Base-by-base conservation (phyloP, 768 basidiomycete species). In the Cystobasidiopsis lactophilus region DNA sequence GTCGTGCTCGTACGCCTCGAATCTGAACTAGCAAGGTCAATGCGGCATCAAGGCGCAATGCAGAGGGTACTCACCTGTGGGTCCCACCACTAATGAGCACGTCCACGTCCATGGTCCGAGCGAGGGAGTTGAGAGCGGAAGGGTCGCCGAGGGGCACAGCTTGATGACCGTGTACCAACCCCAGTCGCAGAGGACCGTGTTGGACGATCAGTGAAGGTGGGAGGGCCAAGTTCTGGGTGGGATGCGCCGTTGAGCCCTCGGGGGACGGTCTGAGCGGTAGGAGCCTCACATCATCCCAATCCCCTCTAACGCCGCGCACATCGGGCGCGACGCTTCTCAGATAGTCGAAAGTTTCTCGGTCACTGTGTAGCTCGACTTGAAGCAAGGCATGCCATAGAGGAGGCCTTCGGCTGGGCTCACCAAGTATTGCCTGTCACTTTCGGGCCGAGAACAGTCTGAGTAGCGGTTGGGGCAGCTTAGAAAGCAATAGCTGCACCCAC, bases 391-490 rank as follows among this genome's bases (percentile, higher is more conserved):
- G n/a, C n/a, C n/a, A n/a, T n/a, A n/a, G n/a, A n/a, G n/a, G n/a
- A n/a, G n/a, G n/a, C n/a, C n/a, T n/a, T n/a, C n/a, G n/a, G n/a
- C n/a, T n/a, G n/a, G n/a, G n/a, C n/a, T n/a, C n/a, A n/a, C n/a
- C 85, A 89, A 23, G 95, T 80, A 65, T 96, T 96, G 44, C 93
- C 93, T 0, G 91, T 96, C 66, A 86, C n/a, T n/a, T n/a, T n/a
- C n/a, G n/a, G n/a, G n/a, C n/a, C n/a, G n/a, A n/a, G n/a, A n/a
- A n/a, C n/a, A n/a, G n/a, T n/a, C n/a, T n/a, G n/a, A n/a, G n/a
- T n/a, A n/a, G n/a, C n/a, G n/a, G n/a, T n/a, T n/a, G n/a, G n/a
- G n/a, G n/a, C n/a, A n/a, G n/a, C n/a, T 26, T 47, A 4, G 33
- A 35, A 16, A 35, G 33, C 9, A 35, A n/a, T n/a, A n/a, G n/a